Evolutionary conservation across 495 filamentous ascomycete genomes (phyloP).

Genomic region (Aspergillus bridgeri): DNA sequence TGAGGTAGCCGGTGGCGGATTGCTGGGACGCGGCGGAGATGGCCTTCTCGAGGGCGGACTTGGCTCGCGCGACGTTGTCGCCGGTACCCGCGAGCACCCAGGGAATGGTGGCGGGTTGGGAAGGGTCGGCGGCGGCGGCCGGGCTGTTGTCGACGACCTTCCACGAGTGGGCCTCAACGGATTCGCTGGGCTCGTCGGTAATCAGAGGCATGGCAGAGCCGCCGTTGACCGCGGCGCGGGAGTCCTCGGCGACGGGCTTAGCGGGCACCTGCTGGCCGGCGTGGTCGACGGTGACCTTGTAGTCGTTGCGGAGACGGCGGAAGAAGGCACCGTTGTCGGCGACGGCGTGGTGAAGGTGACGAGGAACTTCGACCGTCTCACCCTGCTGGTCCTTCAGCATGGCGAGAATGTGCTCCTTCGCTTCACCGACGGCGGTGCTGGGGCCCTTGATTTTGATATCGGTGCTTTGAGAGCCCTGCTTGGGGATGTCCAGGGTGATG

Average conservation of each 20-base stretch:
- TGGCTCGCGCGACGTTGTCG: conserved; percentile 75
- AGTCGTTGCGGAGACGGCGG: conserved; percentile 75
- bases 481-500: conserved; percentile 85
- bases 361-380: conserved; percentile 78
- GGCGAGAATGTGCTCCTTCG: conserved; percentile 75
- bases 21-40: conserved; percentile 69
- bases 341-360: conserved; percentile 74
- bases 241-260: conserved; percentile 50
- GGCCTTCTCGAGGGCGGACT: conserved; percentile 64
- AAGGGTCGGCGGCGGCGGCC: conserved; percentile 28
- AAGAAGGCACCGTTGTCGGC: conserved; percentile 91
- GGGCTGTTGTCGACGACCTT: conserved; percentile 61
- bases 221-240: conserved; percentile 44
- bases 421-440: conserved; percentile 72
- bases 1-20: conserved; percentile 75
- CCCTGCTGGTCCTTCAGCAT: conserved; percentile 84
- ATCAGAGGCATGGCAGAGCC: conserved; percentile 70
- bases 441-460: conserved; percentile 81
- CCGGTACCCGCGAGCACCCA: conserved; percentile 82
- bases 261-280: conserved; percentile 70
- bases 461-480: conserved; percentile 63
- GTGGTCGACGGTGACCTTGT: conserved; percentile 87
- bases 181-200: conserved; percentile 69
- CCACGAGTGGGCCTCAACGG: conserved; percentile 71
- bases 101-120: conserved; percentile 71